These are phyloP conservation scores for Halophytophthora polymorphica DNA, from an alignment of 352 stramenopile genomes.

Conservation along the genomic window DNA sequence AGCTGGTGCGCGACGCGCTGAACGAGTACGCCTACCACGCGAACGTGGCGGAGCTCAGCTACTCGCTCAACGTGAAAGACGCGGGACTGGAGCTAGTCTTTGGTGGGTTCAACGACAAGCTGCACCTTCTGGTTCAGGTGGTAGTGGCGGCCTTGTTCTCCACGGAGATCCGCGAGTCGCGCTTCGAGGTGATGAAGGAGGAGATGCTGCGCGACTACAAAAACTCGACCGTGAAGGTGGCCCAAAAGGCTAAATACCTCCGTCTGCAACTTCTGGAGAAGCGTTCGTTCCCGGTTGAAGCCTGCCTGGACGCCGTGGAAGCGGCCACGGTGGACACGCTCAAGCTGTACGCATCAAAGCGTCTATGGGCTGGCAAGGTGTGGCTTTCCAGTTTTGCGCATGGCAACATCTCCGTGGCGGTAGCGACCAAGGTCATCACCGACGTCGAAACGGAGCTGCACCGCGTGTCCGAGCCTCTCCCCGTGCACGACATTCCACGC, in stretches of 20 bases:
- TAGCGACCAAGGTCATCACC: slow-evolving; percentile 29
- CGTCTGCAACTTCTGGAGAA: slow-evolving; percentile 61
- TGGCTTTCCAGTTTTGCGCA: slow-evolving; percentile 67
- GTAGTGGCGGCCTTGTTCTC: slow-evolving; percentile 53
- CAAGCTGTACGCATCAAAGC: slow-evolving; percentile 30
- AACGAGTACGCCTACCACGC: slow-evolving; percentile 77
- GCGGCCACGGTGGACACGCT: slow-evolving; percentile 34
- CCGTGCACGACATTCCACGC: slow-evolving; percentile 27
- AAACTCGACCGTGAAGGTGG: slow-evolving; percentile 57
- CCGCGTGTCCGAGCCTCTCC: slow-evolving; percentile 26
- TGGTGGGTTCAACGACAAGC: slow-evolving; percentile 78
- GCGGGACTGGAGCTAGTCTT: slow-evolving; percentile 61
- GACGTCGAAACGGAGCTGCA: slow-evolving; percentile 47
- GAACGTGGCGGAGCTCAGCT: slow-evolving; percentile 69
- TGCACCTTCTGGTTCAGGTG: slow-evolving; percentile 59
- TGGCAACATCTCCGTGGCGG: slow-evolving; percentile 53
- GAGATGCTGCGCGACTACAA: slow-evolving; percentile 70
- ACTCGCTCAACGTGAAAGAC: slow-evolving; percentile 65
- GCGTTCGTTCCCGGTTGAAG: slow-evolving; percentile 38
- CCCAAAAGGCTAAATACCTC: slow-evolving; percentile 61
- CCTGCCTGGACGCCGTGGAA: slow-evolving; percentile 48
- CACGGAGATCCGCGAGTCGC: slow-evolving; percentile 37
- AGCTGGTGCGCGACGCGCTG: slow-evolving; percentile 59
- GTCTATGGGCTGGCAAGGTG: slow-evolving; percentile 47
- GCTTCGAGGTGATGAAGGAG: slow-evolving; percentile 65